Conservation (phyloP, 2,329 filamentous ascomycete species). For the Hymenoscyphus infarciens region DNA sequence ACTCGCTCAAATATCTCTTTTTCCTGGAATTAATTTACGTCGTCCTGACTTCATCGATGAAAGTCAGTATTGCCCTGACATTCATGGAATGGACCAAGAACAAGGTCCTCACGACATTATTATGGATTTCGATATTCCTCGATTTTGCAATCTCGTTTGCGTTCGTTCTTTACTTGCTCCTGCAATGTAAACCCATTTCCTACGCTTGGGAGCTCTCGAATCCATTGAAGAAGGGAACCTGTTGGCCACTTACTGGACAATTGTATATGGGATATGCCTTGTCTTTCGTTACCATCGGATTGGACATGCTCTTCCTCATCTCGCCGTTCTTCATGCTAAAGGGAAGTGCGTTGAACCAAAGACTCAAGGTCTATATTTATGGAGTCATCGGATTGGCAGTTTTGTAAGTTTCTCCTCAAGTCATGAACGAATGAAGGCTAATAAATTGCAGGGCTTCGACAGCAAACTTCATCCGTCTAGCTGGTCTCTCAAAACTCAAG, state of each 20-base stretch:
- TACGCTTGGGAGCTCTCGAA: constrained; percentile 21
- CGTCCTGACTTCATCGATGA: constrained; percentile 24
- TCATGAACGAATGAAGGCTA: constrained; percentile 6
- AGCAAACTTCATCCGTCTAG: constrained; percentile 27
- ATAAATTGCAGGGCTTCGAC: constrained; percentile 21
- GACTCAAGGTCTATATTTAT: constrained; percentile 24
- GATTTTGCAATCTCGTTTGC: constrained; percentile 18
- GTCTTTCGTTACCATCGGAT: constrained; percentile 20
- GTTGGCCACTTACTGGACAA: constrained; percentile 13
- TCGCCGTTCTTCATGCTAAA: constrained; percentile 88
- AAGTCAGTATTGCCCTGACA: constrained; percentile 22
- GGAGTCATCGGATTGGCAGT: constrained; percentile 21
- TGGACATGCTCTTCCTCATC: constrained; percentile 53
- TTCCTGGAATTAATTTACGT: constrained; percentile 27
- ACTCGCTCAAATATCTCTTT: constrained; percentile 19
- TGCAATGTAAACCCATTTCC: constrained; percentile 23
- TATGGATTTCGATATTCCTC: constrained; percentile 20
- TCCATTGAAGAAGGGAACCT: constrained; percentile 20
- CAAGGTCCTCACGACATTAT: constrained; percentile 15
- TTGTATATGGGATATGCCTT: constrained; percentile 23
- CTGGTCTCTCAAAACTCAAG: constrained; percentile 21
- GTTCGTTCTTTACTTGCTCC: constrained; percentile 18
- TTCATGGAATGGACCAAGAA: constrained; percentile 20
- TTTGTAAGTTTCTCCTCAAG: constrained; percentile 14
- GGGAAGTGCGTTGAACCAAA: constrained; percentile 8